Evolutionary conservation across 768 basidiomycete genomes (phyloP), one percentile per base, ranked within the genome.

Genomic region (Trametopsis cervina): DNA sequence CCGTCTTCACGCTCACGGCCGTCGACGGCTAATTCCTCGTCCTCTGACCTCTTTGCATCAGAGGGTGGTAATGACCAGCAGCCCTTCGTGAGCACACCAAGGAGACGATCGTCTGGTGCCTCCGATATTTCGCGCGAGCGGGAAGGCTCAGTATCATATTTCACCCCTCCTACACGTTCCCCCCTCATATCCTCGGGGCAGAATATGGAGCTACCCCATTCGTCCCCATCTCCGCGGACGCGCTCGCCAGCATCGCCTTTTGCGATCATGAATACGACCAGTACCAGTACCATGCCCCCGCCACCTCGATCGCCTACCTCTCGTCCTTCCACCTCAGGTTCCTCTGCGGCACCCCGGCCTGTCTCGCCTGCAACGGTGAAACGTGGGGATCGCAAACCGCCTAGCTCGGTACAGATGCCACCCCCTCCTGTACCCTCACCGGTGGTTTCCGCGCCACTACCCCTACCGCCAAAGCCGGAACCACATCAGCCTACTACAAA

Each of bases 401-500:
- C 21, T 4, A 26, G 40, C 22, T 54, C 38, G 20, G 23, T 38
- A 9, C 15, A 29, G 37, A 54, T 55, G 53, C 51, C 36, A 40
- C 57, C 41, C 36, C 60, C 47, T 9, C 44, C 47, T 27, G 17
- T 40, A 10, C 44, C 53, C 9, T 24, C 42, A 15, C 18, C 51
- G 2, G 27, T 22, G 9, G 36, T 20, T 10, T 6, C 46, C 22
- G 20, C 46, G 13, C 49, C 50, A 23, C 24, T 37, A 36, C 24
- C 54, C 6, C 17, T 43, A 13, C 39, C 46, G 13, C 26, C 45
- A 11, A 49, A 46, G 42, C 50, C 52, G 13, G 46, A 44, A 26
- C 56, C 58, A 4, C 51, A 57, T 29, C 44, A 49, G 33, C 51
- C 58, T 11, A 33, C 54, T n/a, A 50, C 48, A 25, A 33, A 33